phyloP scores from a whole-genome alignment of 2,329 filamentous ascomycete genomes.

The Pestalotiopsis fici region DNA sequence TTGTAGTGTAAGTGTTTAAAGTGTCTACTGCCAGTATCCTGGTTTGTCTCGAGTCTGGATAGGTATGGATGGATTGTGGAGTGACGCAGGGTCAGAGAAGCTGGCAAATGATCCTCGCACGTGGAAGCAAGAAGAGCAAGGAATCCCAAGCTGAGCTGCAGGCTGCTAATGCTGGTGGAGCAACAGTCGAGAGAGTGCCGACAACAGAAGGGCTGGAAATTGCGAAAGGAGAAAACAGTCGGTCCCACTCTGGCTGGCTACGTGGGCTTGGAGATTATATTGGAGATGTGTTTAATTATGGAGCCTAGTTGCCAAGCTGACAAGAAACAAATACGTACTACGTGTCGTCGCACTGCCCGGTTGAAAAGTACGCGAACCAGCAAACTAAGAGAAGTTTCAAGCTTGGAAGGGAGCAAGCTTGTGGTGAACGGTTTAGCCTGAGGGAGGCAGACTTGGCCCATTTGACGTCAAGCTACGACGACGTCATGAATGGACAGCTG shows the following conservation, averaged over 20 bases:
- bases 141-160: neutral
- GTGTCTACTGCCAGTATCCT: neutral
- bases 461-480: neutral
- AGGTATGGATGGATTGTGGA: neutral
- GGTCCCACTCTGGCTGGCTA: neutral
- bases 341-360: too few relatives aligned
- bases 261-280: neutral
- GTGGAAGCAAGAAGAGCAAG: neutral
- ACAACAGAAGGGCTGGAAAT: neutral
- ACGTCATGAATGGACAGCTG: neutral
- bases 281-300: neutral
- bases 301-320: neutral
- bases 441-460: neutral
- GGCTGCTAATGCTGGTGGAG: neutral
- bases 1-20: neutral
- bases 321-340: neutral
- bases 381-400: neutral
- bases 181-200: neutral
- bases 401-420: neutral
- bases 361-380: too few relatives aligned
- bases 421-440: too few relatives aligned
- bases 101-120: neutral
- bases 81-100: neutral
- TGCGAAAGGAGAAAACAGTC: neutral
- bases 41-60: neutral